phyloP scores from a whole-genome alignment of 305 asterid genomes.

The Ajuga reptans region DNA sequence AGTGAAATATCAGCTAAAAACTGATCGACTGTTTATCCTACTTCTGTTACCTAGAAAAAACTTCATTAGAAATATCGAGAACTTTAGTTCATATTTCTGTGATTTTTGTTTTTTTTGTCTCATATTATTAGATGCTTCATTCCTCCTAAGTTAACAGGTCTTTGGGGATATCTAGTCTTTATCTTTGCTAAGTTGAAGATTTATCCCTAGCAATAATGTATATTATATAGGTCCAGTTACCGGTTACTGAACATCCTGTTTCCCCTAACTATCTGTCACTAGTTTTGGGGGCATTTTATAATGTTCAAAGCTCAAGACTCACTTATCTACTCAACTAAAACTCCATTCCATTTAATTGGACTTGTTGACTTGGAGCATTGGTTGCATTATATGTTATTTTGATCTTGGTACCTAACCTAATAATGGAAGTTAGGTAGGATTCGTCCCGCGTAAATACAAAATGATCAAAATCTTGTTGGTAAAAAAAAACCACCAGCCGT shows the following conservation, averaged over 20 bases:
- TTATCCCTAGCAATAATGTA: not conserved
- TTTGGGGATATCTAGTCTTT: not conserved
- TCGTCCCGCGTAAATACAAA: too few species aligned
- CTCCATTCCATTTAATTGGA: not conserved
- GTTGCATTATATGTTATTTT: too few species aligned
- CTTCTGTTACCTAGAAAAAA: not conserved
- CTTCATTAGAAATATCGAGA: not conserved
- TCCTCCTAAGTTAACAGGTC: not conserved
- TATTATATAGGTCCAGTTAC: not conserved
- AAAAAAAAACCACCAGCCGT: too few species aligned
- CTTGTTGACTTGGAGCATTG: not conserved
- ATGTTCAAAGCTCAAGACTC: too few species aligned
- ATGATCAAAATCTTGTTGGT: too few species aligned
- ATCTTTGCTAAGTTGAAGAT: not conserved
- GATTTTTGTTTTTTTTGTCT: not conserved
- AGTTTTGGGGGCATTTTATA: not conserved
- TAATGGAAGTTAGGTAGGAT: too few species aligned
- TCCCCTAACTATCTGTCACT: not conserved
- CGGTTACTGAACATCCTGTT: not conserved
- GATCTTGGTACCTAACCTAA: too few species aligned
- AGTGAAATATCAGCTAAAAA: not conserved
- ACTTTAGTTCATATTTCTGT: not conserved
- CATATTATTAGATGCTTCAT: not conserved
- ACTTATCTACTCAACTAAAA: not conserved
- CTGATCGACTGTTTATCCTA: not conserved